These are phyloP conservation scores for Gossypium thurberi DNA, from an alignment of 345 rosid genomes.

Conservation along the genomic window DNA sequence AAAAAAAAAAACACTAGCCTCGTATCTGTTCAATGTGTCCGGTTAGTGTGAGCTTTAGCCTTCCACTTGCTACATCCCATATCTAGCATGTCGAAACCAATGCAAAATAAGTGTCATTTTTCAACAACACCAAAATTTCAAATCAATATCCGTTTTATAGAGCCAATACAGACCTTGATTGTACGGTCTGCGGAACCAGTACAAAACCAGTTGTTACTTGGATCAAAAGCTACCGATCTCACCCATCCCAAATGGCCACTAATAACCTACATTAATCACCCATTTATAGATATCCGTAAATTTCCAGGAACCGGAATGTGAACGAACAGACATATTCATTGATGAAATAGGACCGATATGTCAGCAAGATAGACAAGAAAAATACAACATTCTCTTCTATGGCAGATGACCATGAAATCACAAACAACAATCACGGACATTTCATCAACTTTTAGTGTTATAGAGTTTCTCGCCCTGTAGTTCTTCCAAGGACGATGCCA, in stretches of 20 bases:
- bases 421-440: not conserved
- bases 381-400: not conserved
- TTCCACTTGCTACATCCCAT: conserved; percentile 95
- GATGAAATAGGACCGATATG: not conserved
- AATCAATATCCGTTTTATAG: not conserved
- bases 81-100: conserved; percentile 42
- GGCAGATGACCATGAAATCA: not conserved
- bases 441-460: not conserved
- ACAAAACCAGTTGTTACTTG: conserved; percentile 95
- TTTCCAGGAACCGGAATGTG: not conserved
- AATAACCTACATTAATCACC: conserved; percentile 50
- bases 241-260: conserved; percentile 99
- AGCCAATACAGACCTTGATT: conserved; percentile 22
- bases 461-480: conserved; percentile 62
- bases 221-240: conserved; percentile 92
- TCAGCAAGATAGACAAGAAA: not conserved
- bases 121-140: not conserved
- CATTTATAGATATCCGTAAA: conserved; percentile 16
- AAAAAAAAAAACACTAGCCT: conserved; percentile 41
- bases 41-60: conserved; percentile 82
- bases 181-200: conserved; percentile 99
- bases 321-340: not conserved
- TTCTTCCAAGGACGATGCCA: conserved; percentile 99
- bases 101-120: conserved; percentile 1
- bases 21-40: conserved; percentile 96